These are phyloP conservation scores for Stropharia rugosoannulata DNA, from an alignment of 768 basidiomycete species.

Conservation along the genomic window DNA sequence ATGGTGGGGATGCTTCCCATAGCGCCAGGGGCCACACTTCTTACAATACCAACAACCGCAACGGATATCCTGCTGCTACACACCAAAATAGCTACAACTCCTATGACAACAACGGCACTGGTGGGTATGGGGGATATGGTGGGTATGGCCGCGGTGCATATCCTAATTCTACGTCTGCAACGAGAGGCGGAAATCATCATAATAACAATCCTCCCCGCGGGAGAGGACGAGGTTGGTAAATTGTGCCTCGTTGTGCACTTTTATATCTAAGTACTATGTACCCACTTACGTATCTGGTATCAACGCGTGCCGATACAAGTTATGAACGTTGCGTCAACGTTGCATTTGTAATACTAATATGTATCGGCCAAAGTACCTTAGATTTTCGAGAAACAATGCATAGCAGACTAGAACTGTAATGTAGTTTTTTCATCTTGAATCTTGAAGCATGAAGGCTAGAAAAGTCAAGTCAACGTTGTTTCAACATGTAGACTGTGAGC, in stretches of 20 bases:
- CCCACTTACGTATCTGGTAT: too few species aligned
- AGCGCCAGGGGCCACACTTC: constrained; percentile 15
- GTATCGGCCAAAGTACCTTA: too few species aligned
- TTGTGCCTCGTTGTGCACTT: background rate
- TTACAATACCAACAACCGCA: constrained; percentile 10
- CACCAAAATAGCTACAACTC: constrained; percentile 26
- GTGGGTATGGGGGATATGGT: constrained; percentile 31
- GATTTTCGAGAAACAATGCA: too few species aligned
- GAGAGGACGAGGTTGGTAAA: constrained; percentile 4
- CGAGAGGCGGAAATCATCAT: constrained; percentile 2
- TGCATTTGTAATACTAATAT: too few species aligned
- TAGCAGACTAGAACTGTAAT: too few species aligned
- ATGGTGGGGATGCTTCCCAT: constrained; percentile 21
- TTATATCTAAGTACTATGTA: background rate
- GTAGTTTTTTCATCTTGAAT: too few species aligned
- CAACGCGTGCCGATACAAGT: too few species aligned
- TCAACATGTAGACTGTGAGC: too few species aligned
- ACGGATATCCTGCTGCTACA: constrained; percentile 16
- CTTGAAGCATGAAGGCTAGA: too few species aligned
- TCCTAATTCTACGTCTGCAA: background rate
- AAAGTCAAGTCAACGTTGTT: too few species aligned
- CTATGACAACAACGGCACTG: constrained; percentile 22
- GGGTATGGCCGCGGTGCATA: constrained; percentile 25
- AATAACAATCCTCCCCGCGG: constrained; percentile 1
- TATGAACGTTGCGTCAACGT: too few species aligned